Conservation (phyloP, 2,329 filamentous ascomycete species). For the Paracorniculantispora psalliotae region DNA sequence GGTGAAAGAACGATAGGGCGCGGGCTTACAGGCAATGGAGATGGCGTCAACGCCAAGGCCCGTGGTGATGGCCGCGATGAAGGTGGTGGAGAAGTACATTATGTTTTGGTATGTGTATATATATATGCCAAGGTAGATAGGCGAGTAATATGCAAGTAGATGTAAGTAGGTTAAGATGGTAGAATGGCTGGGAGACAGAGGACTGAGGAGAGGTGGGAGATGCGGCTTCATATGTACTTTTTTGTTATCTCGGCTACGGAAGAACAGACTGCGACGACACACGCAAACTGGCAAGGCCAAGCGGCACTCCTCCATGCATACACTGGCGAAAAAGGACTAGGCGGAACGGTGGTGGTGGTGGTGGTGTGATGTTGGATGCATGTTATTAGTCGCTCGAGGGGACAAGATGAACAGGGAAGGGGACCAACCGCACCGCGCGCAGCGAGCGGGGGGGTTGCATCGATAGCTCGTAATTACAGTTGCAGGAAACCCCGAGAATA, state of each 20-base stretch:
- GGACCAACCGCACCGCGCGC: neutral
- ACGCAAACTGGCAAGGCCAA: conserved; percentile 3
- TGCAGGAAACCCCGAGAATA: neutral
- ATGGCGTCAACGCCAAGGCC: conserved; percentile 1
- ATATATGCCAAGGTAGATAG: neutral
- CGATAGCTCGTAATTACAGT: neutral
- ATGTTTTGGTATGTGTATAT: neutral
- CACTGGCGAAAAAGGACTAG: neutral
- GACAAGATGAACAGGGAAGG: neutral
- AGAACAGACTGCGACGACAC: neutral
- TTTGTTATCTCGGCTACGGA: neutral
- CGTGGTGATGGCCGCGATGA: conserved; percentile 3
- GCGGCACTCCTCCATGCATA: neutral
- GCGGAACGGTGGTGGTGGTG: neutral
- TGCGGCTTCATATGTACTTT: neutral
- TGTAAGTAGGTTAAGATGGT: neutral
- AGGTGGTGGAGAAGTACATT: conserved; percentile 10
- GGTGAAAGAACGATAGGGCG: neutral
- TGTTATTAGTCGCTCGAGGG: neutral
- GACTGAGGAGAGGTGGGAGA: neutral
- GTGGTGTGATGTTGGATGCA: neutral
- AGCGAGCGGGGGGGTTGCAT: neutral
- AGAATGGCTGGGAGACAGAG: neutral
- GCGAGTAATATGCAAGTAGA: neutral
- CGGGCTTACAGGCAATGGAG: neutral